These are phyloP conservation scores for Malassezia brasiliensis DNA, from an alignment of 1,284 basidiomycete genomes.

Conservation along the genomic window DNA sequence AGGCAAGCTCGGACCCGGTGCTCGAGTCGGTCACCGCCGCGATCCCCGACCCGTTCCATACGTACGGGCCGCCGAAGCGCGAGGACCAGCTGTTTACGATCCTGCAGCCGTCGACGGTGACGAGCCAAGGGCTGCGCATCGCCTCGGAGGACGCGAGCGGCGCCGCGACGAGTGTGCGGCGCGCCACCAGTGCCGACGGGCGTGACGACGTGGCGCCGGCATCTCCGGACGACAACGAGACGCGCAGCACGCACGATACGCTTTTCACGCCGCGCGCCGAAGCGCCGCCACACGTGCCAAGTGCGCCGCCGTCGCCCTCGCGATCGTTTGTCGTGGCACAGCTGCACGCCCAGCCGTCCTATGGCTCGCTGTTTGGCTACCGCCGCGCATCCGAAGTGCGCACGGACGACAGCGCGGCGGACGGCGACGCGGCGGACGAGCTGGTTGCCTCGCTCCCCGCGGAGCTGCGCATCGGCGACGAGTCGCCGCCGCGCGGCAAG, in stretches of 20 bases:
- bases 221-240: no score
- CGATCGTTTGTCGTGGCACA: neutral
- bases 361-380: constrained; percentile 11
- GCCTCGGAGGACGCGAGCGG: neutral
- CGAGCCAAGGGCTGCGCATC: neutral
- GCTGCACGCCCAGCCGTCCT: constrained; percentile 1
- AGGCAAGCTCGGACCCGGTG: constrained; percentile 72
- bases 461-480: no score
- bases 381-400: no score
- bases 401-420: no score
- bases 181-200: no score
- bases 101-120: constrained; percentile 20
- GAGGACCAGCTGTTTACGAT: constrained; percentile 89
- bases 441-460: no score
- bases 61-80: constrained; percentile 74
- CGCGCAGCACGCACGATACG: no score
- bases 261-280: neutral
- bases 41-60: constrained; percentile 83
- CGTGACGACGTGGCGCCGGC: no score
- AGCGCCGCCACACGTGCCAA: neutral
- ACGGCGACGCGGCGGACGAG: no score
- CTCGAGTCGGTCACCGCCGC: constrained; percentile 80
- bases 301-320: neutral
- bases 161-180: no score
- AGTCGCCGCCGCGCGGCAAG: neutral